Evolutionary conservation across 1,284 basidiomycete genomes (phyloP).

Genomic region (Ceratobasidium sp.): DNA sequence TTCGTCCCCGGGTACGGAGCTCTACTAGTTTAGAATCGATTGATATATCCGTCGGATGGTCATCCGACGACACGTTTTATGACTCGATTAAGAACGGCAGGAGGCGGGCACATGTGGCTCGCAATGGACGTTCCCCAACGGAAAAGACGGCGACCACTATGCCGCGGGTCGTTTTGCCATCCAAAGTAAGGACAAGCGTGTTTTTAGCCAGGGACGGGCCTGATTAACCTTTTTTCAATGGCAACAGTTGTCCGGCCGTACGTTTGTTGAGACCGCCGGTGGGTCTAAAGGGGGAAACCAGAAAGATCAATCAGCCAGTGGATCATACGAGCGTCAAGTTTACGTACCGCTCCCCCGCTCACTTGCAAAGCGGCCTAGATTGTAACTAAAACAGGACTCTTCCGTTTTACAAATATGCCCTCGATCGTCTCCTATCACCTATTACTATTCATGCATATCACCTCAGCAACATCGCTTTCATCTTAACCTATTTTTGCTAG

Average conservation of each 20-base stretch:
- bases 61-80: constrained; percentile 7
- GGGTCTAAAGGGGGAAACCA: not conserved
- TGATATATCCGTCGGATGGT: constrained; percentile 15
- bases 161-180: not conserved
- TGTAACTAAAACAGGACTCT: constrained; percentile 47
- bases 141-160: not conserved
- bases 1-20: not conserved
- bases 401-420: too few species aligned
- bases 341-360: not conserved
- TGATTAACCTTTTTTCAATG: not conserved
- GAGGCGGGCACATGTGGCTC: not conserved
- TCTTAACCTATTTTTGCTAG: constrained; percentile 3
- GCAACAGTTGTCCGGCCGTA: not conserved
- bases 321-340: not conserved
- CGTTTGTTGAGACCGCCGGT: not conserved
- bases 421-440: constrained; percentile 26
- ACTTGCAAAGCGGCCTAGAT: constrained; percentile 12
- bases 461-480: not conserved
- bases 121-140: not conserved
- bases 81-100: constrained; percentile 17
- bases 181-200: not conserved
- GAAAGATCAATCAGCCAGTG: not conserved
- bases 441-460: not conserved
- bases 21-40: constrained; percentile 8
- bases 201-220: not conserved